Base-by-base conservation (phyloP, 78 protist species). In the Dictyostelium capitatum region DNA sequence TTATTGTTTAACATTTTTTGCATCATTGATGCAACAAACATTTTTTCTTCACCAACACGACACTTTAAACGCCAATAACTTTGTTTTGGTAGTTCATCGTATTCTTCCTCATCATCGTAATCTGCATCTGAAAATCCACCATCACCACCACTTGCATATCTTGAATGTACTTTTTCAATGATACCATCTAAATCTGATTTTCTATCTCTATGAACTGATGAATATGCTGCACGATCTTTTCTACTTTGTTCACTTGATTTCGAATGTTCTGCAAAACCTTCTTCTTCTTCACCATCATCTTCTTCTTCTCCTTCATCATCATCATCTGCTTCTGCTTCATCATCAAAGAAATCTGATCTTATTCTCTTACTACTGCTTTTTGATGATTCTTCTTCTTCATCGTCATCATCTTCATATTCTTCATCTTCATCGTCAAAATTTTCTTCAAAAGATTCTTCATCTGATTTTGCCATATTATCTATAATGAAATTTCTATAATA, bases 11-110 rank as follows among this genome's bases (percentile, higher is more conserved):
- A 28, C 82, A 48, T 57, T 41, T 83, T 83, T 53, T 83, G 96
- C 94, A 94, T 80, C 82, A 94, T 75, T 48, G 62, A 41, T n/a
- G 92, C 89, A 11, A 89, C 89, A 20, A 87, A 74, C 15, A 50
- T 47, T 32, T 62, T 84, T 57, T 94, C 96, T 20, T 94, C 95
- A 8, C 92, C 96, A 11, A 54, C 32, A 17, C 79, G 43, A 25
- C 89, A 82, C 54, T 75, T 90, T 30, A 78, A 47, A 28, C 85
- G 46, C 89, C 89, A 77, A 57, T 91, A 80, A 25, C 79, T 82
- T 50, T 73, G 95, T 19, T 70, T 57, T 17, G 85, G 90, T 53
- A 80, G 15, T 5, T 46, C 62, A 1, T 28, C 79, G 25, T 73
- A 46, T 9, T 73, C 79, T 51, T 59, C 89, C 7, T 82, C 77